Percentiles rank a stretch among this genome's conserved stretches.
Evolutionary conservation across 2,329 filamentous ascomycete species (phyloP).

Genomic region (Paecilomyces niveus): DNA sequence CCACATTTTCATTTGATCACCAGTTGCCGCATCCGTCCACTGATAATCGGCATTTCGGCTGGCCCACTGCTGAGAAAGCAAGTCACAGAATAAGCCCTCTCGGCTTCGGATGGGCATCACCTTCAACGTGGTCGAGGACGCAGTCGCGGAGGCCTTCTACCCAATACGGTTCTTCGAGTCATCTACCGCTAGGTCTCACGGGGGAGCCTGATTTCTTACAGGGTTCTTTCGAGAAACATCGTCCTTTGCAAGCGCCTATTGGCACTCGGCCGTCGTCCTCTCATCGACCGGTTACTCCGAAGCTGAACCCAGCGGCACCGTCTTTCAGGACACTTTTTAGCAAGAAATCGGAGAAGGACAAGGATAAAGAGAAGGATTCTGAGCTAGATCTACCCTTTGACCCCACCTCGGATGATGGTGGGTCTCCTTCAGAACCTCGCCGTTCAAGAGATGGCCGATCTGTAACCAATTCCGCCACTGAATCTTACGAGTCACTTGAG

Average conservation of each 20-base stretch:
- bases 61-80: conserved; percentile 47
- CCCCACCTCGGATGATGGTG: conserved; percentile 25
- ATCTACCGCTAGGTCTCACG: conserved; percentile 48
- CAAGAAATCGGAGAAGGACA: conserved; percentile 40
- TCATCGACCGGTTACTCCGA: conserved; percentile 49
- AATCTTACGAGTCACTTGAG: conserved; percentile 43
- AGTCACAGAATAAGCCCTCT: conserved; percentile 48
- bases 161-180: conserved; percentile 66
- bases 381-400: conserved; percentile 18
- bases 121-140: conserved; percentile 62
- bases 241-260: conserved; percentile 60
- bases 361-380: conserved; percentile 33
- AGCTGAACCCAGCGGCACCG: conserved; percentile 81
- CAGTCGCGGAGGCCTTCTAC: conserved; percentile 75
- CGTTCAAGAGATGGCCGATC: conserved; percentile 39
- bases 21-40: conserved; percentile 67
- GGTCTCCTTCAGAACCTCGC: conserved; percentile 39
- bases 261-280: conserved; percentile 65
- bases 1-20: conserved; percentile 50
- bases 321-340: conserved; percentile 73
- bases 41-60: conserved; percentile 70
- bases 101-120: conserved; percentile 46
- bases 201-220: conserved; percentile 44
- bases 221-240: conserved; percentile 40
- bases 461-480: conserved; percentile 37